Evolutionary conservation across 768 basidiomycete genomes (phyloP).

Genomic region (Sarcomyxa edulis): DNA sequence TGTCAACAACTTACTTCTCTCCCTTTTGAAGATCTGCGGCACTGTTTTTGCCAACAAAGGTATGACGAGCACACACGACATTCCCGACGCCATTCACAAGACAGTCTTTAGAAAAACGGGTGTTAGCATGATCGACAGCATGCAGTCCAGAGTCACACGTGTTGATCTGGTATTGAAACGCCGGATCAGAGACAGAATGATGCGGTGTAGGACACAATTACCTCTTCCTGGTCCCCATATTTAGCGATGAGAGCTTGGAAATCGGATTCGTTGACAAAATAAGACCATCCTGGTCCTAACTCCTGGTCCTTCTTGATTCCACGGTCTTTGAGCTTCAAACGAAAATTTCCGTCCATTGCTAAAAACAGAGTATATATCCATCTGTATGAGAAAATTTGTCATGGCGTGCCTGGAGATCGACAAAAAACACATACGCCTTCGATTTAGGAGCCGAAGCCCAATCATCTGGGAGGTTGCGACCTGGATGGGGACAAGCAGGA

Average conservation of each 20-base stretch:
- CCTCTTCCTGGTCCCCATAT: slow-evolving; percentile 8
- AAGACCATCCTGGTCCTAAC: slow-evolving; percentile 15
- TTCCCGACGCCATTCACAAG: slow-evolving; percentile 23
- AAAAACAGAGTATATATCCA: slow-evolving; percentile 22
- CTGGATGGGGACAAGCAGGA: slow-evolving; percentile 18
- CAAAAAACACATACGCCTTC: too few relatives aligned
- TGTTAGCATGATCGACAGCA: slow-evolving; percentile 9
- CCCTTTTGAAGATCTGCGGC: slow-evolving; percentile 29
- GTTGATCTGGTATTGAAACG: slow-evolving; percentile 6
- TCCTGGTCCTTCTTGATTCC: slow-evolving; percentile 15
- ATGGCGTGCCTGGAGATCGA: too few relatives aligned
- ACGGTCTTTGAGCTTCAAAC: slow-evolving; percentile 17
- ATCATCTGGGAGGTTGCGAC: slow-evolving; percentile 10
- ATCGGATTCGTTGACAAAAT: slow-evolving; percentile 11
- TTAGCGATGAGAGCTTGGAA: slow-evolving; percentile 8
- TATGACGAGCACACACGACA: slow-evolving; percentile 23
- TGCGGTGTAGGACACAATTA: too few relatives aligned
- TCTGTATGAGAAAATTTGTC: too few relatives aligned
- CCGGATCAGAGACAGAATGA: not conserved
- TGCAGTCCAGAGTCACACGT: slow-evolving; percentile 9
- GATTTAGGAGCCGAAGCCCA: slow-evolving; percentile 9
- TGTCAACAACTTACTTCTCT: slow-evolving; percentile 24
- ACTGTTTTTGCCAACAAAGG: slow-evolving; percentile 19
- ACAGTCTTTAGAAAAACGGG: slow-evolving; percentile 8
- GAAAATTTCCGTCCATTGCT: slow-evolving; percentile 26